Percentiles rank a stretch among this genome's conserved stretches.
These are phyloP conservation scores for Microbotryomycetes sp. DNA, from an alignment of 1,284 basidiomycete species.

Conservation along the genomic window DNA sequence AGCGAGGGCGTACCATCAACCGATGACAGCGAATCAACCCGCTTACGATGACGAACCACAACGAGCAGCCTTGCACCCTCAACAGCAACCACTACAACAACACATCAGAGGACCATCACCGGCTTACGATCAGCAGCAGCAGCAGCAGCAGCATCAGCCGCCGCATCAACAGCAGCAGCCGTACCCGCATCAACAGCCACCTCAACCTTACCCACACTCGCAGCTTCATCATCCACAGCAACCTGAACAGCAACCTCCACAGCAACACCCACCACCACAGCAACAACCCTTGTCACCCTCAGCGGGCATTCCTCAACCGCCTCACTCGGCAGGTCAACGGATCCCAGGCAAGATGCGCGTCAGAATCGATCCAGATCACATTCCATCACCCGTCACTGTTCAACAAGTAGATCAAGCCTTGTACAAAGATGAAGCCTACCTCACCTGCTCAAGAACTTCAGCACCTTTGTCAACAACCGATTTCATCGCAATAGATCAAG, in stretches of 20 bases:
- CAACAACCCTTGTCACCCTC: slow-evolving; percentile 8
- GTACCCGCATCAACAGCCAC: not conserved
- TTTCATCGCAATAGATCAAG: slow-evolving; percentile 84
- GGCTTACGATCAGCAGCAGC: slow-evolving; percentile 8
- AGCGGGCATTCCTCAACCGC: slow-evolving; percentile 42
- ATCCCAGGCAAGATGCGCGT: slow-evolving; percentile 58
- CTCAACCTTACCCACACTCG: not conserved
- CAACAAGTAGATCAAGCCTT: slow-evolving; percentile 69
- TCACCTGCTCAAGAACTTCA: slow-evolving; percentile 64
- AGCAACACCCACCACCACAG: slow-evolving; percentile 9
- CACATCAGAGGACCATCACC: not conserved
- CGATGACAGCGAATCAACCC: not conserved
- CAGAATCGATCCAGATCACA: slow-evolving; percentile 81
- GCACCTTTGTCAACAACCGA: slow-evolving; percentile 82
- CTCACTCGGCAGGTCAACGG: slow-evolving; percentile 45
- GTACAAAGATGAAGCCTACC: slow-evolving; percentile 54
- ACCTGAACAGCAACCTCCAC: slow-evolving; percentile 11
- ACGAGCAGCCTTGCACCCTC: slow-evolving; percentile 24
- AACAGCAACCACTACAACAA: slow-evolving; percentile 7
- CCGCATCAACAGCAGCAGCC: slow-evolving; percentile 17
- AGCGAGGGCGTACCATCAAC: slow-evolving; percentile 27
- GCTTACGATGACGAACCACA: slow-evolving; percentile 25
- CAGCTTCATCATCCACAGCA: slow-evolving; percentile 11
- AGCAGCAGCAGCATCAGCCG: slow-evolving; percentile 17
- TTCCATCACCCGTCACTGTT: slow-evolving; percentile 81